Base-by-base conservation (phyloP, 805 yeast genomes). In the Sugiyamaella chiloensis region DNA sequence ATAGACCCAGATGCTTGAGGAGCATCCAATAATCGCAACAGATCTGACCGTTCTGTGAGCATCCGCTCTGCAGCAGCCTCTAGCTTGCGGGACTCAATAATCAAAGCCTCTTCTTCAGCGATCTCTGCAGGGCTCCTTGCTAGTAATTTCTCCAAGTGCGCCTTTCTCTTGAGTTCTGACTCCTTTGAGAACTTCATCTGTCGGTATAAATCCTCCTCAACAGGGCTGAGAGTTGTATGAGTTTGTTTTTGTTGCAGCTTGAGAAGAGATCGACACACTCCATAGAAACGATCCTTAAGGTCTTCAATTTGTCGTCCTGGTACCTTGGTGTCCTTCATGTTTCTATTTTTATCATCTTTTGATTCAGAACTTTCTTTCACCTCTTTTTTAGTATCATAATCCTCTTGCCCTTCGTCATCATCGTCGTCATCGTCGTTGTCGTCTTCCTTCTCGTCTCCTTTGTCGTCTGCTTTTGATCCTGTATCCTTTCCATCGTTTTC, bases 21-120 rank as follows among this genome's bases (percentile, higher is more conserved):
- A 1, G 96, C 83, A 60, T 93, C 98, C 48, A 93, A 71, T 24
- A 90, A 69, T 20, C 85, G 80, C 39, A 93, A 69, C 29, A 93
- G 65, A 42, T 85, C 82, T 2, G 87, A 83, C 55, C 99, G 75
- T 63, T 93, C 99, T 41, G 74, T 69, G 45, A 89, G 74, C 73
- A 91, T 85, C 64, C 87, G 85, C 69, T 88, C 90, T 0, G 97
- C 95, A 1, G 95, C 87, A 48, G 88, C 78, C 61, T 93, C 98
- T 53, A 93, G 87, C 54, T 91, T 82, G 42, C 95, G 78, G 2
- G 97, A 95, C 63, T 93, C 99, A 24, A 91, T 82, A 8, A 93
- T 87, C 42, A 93, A 71, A 0, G 96, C 88, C 64, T 93, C 98
- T 62, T 93, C 99, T 68, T 93, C 99, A 0, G 98, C 98, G 39